Evolutionary conservation across 805 yeast genomes (phyloP).

Genomic region (Wickerhamiella qilinensis): DNA sequence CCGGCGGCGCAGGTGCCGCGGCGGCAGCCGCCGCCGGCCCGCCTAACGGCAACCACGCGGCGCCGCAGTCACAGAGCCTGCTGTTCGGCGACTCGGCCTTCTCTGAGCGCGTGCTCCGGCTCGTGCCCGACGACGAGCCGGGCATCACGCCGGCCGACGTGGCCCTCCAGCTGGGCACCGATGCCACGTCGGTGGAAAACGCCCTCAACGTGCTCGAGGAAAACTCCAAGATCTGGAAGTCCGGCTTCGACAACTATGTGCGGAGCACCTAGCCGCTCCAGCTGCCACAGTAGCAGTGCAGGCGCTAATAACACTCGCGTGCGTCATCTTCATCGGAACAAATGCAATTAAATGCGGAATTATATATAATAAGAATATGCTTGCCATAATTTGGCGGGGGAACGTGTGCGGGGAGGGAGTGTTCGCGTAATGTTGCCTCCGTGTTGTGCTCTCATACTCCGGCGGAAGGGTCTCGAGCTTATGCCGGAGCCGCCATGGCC

Average conservation of each 20-base stretch:
- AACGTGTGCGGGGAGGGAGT: no score
- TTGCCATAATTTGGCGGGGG: no score
- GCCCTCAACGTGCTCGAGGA: neutral
- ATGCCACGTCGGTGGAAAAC: slow-evolving; percentile 1
- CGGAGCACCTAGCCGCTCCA: no score
- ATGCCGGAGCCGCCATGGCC: no score
- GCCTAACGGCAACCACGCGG: slow-evolving; percentile 1
- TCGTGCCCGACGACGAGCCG: slow-evolving; percentile 7
- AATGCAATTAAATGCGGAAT: no score
- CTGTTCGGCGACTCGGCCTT: neutral
- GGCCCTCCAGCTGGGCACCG: slow-evolving; percentile 7
- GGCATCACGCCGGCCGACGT: slow-evolving; percentile 8
- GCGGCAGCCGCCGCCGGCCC: neutral
- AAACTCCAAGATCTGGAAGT: slow-evolving; percentile 1
- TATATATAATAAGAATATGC: no score
- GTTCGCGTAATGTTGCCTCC: no score
- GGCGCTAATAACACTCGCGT: no score
- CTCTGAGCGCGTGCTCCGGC: slow-evolving; percentile 1
- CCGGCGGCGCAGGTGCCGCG: neutral
- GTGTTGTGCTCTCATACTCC: no score
- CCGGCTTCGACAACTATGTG: neutral
- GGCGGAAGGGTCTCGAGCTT: no score
- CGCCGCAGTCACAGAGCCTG: neutral
- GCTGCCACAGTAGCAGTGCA: no score
- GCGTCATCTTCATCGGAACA: no score